Base-by-base conservation (phyloP, 495 filamentous ascomycete species). In the Neurospora sp. region DNA sequence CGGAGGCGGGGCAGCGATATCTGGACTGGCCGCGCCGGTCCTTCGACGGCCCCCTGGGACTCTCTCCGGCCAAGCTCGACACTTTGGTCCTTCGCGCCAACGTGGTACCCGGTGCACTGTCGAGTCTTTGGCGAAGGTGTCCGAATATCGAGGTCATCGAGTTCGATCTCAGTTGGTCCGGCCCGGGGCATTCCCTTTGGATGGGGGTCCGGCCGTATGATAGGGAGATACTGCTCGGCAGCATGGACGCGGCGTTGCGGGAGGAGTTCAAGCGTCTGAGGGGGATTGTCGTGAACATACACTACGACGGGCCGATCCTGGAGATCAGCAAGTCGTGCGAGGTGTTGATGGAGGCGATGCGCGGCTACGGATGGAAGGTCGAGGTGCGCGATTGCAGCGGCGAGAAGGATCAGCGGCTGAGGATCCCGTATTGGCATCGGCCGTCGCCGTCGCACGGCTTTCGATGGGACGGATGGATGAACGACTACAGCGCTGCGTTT, bases 91-190 rank as follows among this genome's bases (percentile, higher is more conserved):
- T 40, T 20, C 18, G 42, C n/a, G 18, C 42, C 1, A 45, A 45
- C 9, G 31, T 37, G 20, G n/a, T 20, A 10, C n/a, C 42, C 27
- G 31, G 53, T 14, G 37, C 72, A 35, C 41, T 74, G 9, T 41
- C 70, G 14, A 44, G 61, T 14, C 70, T 74, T 0, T 16, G 16
- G 35, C 20, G 3, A 1, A 39, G 65, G 27, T 74, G 73, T 40
- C 73, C 73, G 20, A 65, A 59, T 42, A 38, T 74, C 2, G 70
- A 74, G 38, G n/a, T 42, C 3, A 14, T 74, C 42, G 27, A 31
- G 20, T 61, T 74, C 22, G 73, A 74, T 59, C 20, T 72, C 22
- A 38, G 61, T 1, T 69, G 70, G 48, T 65, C 53, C 3, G 53
- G 53, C 0, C 53, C 53, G 0, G 53, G 53, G 0, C 53, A 65